Base-by-base conservation (phyloP, 179 eudicot species). In the Vitellaria paradoxa region DNA sequence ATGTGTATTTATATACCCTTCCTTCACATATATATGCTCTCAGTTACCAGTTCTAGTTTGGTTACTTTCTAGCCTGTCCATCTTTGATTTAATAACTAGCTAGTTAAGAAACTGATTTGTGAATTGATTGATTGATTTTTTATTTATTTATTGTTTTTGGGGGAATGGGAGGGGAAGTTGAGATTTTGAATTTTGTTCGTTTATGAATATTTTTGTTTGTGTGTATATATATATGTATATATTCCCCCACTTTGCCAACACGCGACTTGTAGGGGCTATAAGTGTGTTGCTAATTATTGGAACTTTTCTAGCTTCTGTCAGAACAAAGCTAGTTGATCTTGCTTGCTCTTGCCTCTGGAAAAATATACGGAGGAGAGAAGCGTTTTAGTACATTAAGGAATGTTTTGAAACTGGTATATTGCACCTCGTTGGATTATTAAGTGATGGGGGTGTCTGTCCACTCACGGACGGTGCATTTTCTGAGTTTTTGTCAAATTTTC, bases 371-470 rank as follows among this genome's bases (percentile, higher is more conserved):
- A 0, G 98, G n/a, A n/a, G 86, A 70, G 93, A 87, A 75, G 98
- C 95, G 6, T 93, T 93, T 68, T 90, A 88, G 18, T 92, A 90
- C 84, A 90, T 93, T 63, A 87, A 88, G 78, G 91, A 88, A 61
- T 83, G 82, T 73, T 91, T 92, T 76, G 89, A 70, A 55, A 86
- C 76, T 62, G 85, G 85, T 75, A 93, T 97, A 13, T 82, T 93
- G 73, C 98, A 93, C 84, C 91, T 93, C 71, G 87, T 93, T 82
- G 98, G 97, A 5, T 77, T 93, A 73, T 74, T 93, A 65, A 92
- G 97, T 85, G 98, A 93, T 86, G 98, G 98, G 47, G 95, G 98
- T n/a, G n/a, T n/a, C n/a, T 79, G 98, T 93, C 12, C 98, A 93
- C 79, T 93, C 97, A n/a, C 37, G 37, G 37, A 30, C 37, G 37